Base-by-base conservation (phyloP, 2,329 filamentous ascomycete genomes). In the Fusarium sp. region DNA sequence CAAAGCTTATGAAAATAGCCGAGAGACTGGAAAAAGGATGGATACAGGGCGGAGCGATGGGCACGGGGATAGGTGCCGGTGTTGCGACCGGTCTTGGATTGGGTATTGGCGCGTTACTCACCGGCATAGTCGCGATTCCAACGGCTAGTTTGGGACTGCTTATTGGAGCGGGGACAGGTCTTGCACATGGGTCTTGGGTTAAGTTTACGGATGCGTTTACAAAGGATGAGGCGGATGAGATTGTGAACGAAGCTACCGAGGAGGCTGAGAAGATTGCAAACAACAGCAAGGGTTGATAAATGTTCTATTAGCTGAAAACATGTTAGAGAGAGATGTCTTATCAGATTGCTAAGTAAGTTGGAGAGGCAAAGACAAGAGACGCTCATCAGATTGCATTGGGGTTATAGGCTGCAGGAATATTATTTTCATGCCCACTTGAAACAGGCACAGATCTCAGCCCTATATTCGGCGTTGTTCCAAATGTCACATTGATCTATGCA, bases 1-100 rank as follows among this genome's bases (percentile, higher is more conserved):
- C 69, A 7, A 71, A 71, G 43, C 46, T 71, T 1, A 71, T 71
- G 69, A 72, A 71, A 25, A 72, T 64, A 4, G 69, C 69, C 0
- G 69, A 71, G 1, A 37, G 69, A 3, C 33, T 71, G 0, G 55
- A 71, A n/a, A 63, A 69, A 4, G 69, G 69, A 1, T 71, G 69
- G 69, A 17, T 71, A 4, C 69, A 71, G 29, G 69, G 69, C n/a
- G 69, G 69, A n/a, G 69, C 69, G 0, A 48, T 72, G 41, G 69
- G 69, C 1, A 63, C 66, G 11, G 69, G 69, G 0, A 70, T 71
- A 15, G 69, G 69, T 1, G 63, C 55, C 17, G 69, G 69, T n/a
- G 65, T 71, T 7, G 69, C 69, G 6, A 68, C 69, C 14, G 69
- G 69, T 2, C 46, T 71, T 5, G 69, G 66, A 0, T 17, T 72